phyloP scores from a whole-genome alignment of 768 basidiomycete species.

The Termitomyces sp. region DNA sequence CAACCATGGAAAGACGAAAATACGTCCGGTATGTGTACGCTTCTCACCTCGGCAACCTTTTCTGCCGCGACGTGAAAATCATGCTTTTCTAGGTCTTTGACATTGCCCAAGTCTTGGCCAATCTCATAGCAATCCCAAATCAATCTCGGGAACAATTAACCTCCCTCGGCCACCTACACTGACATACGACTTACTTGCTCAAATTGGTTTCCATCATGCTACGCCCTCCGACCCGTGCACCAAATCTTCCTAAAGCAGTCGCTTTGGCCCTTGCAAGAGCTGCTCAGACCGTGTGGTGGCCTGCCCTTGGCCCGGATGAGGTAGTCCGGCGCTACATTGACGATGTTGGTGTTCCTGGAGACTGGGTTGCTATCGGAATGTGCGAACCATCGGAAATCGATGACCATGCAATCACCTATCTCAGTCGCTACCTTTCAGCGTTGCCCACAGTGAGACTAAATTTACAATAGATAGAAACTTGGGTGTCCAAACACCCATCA shows the following conservation, averaged over 20 bases:
- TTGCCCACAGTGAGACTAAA: constrained; percentile 22
- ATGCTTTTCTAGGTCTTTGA: constrained; percentile 66
- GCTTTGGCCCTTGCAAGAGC: constrained; percentile 59
- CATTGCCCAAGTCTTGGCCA: constrained; percentile 87
- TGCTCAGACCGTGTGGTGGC: constrained; percentile 84
- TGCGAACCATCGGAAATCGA: constrained; percentile 76
- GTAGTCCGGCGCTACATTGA: constrained; percentile 83
- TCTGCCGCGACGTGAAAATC: constrained; percentile 15
- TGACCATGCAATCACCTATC: constrained; percentile 78
- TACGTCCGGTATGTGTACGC: constrained; percentile 89
- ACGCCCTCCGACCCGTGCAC: constrained; percentile 63
- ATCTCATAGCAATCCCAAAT: constrained; percentile 62
- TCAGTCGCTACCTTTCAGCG: constrained; percentile 86
- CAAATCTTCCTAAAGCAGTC: constrained; percentile 68
- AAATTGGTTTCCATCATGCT: constrained; percentile 82
- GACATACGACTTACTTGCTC: constrained; percentile 74
- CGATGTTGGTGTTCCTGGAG: constrained; percentile 67
- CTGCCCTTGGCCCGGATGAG: constrained; percentile 85
- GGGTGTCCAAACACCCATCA: constrained; percentile 39
- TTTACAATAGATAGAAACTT: constrained; percentile 49
- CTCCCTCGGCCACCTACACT: constrained; percentile 89
- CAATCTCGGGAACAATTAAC: constrained; percentile 59
- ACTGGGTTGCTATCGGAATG: constrained; percentile 82
- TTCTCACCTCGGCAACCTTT: constrained; percentile 8
- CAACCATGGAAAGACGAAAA: constrained; percentile 80